A percentile compares a stretch with the other conserved stretches of the same genome.
These are phyloP conservation scores for Didymella sp. DNA, from an alignment of 2,329 filamentous ascomycete genomes.

Conservation along the genomic window DNA sequence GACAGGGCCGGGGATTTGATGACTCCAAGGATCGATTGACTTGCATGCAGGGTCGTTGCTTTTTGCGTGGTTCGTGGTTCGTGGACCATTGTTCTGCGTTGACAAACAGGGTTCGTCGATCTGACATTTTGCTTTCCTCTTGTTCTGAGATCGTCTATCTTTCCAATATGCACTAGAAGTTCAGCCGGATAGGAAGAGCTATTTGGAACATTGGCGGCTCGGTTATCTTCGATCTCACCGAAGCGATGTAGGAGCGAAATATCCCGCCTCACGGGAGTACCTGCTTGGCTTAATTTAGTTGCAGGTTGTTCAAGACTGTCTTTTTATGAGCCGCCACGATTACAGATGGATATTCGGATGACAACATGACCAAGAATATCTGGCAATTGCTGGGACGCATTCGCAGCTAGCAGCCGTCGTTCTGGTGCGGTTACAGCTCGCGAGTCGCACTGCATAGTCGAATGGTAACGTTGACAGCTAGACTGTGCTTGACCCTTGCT, in stretches of 20 bases:
- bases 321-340: slow-evolving; percentile 3
- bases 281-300: slow-evolving; percentile 8
- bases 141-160: neutral
- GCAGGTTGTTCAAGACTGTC: neutral
- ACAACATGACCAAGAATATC: slow-evolving; percentile 12
- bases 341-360: slow-evolving; percentile 2
- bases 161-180: neutral
- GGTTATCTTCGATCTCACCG: neutral
- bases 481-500: slow-evolving; percentile 6
- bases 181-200: neutral
- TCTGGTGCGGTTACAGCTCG: slow-evolving; percentile 8
- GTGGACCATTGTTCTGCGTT: slow-evolving; percentile 3
- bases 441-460: slow-evolving; percentile 14
- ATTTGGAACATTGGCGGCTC: neutral
- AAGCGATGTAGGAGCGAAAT: neutral
- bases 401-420: slow-evolving; percentile 2
- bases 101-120: neutral
- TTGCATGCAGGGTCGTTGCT: slow-evolving; percentile 18
- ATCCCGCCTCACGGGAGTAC: slow-evolving; percentile 9
- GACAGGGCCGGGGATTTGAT: slow-evolving; percentile 1
- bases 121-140: neutral
- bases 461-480: slow-evolving; percentile 8
- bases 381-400: neutral
- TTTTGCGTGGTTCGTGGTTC: neutral
- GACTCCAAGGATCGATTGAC: neutral